phyloP scores from a whole-genome alignment of 805 yeast species.

The Metschnikowia proteae region DNA sequence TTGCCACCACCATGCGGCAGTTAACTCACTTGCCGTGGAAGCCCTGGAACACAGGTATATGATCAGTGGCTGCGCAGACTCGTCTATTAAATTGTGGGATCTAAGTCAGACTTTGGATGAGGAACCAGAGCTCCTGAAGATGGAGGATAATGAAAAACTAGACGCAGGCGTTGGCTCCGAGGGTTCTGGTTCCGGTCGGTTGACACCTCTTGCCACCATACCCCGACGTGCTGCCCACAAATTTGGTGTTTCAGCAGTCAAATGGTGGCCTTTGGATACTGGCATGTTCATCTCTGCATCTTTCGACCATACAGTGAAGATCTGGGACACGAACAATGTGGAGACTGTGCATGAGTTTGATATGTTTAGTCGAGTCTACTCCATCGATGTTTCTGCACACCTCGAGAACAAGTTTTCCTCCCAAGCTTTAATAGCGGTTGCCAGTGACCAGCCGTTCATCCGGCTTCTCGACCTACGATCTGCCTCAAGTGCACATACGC shows the following conservation, averaged over 20 bases:
- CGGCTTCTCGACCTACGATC: conserved; percentile 72
- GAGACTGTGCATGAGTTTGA: conserved; percentile 65
- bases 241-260: conserved; percentile 67
- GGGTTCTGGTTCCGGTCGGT: not conserved
- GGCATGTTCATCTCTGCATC: conserved; percentile 85
- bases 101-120: conserved; percentile 17
- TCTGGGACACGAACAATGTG: conserved; percentile 75
- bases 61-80: conserved; percentile 72
- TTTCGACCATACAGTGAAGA: conserved; percentile 68
- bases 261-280: conserved; percentile 88
- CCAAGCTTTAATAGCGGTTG: conserved; percentile 61
- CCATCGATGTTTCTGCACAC: conserved; percentile 51
- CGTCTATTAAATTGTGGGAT: conserved; percentile 67
- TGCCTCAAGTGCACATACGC: conserved; percentile 67
- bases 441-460: conserved; percentile 64
- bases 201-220: conserved; percentile 28
- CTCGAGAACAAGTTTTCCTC: conserved; percentile 18
- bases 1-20: conserved; percentile 48
- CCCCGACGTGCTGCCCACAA: conserved; percentile 48
- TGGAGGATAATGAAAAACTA: not conserved
- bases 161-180: not conserved
- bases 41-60: conserved; percentile 41
- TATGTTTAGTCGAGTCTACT: conserved; percentile 58
- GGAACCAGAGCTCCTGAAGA: not conserved
- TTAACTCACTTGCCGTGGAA: conserved; percentile 62